Evolutionary conservation across 1,139 yeast species (phyloP), one percentile per base, ranked within the genome.

Genomic region (Wickerhamomyces sp.): DNA sequence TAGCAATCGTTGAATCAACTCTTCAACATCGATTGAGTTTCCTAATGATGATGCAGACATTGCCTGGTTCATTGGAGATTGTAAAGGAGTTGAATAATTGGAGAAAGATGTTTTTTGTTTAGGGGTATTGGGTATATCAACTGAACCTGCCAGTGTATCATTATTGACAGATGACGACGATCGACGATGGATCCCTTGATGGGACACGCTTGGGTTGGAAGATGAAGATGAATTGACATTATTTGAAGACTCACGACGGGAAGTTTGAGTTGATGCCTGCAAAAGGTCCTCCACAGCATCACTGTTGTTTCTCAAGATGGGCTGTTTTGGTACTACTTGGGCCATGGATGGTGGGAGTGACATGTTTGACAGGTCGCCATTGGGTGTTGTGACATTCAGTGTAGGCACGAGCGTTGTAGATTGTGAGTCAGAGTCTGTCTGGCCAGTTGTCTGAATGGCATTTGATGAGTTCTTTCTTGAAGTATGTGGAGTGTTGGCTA

Each of bases 1-100:
- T 52, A 93, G 73, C 52, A 93, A 71, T 57, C 95, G 72, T 67
- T 90, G 96, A 49, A 93, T 93, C 44, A 89, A 73, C 59, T 88
- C 95, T 66, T 93, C 99, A 45, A 93, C 77, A 62, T 90, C 89
- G 39, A 87, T 72, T 30, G 79, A 71, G 43, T 54, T 66, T 48
- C 60, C 61, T 34, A 40, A 46, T 32, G 38, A 30, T 11, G 45
- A 30, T 14, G 50, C 26, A 3, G 45, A 15, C 10, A 51, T 42
- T 30, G 50, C 45, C 36, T 50, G 46, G 15, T 43, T 45, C 11
- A 41, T 37, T 10, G 55, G 57, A 9, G 53, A 52, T 42, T 50
- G 61, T 47, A 53, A 57, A 7, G 55, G 57, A n/a, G 59, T 55
- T 31, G 54, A 45, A 41, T 49, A 52, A 41, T 45, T 48, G 10